Evolutionary conservation across 305 asterid species (phyloP), one percentile per base, ranked within the genome.

Genomic region (Fraxinus dipetala): DNA sequence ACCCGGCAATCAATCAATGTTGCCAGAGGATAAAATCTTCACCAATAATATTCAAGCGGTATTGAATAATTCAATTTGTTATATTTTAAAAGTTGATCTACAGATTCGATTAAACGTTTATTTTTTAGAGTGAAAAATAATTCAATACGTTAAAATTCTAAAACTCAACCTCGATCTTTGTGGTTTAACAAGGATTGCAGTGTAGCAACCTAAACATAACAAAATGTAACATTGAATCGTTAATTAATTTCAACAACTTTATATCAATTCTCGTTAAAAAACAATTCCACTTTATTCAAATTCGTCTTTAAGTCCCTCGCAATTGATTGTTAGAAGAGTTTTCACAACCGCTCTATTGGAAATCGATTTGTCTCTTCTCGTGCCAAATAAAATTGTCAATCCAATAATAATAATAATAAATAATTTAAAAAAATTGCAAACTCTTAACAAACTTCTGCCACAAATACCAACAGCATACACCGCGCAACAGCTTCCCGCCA

Each of bases 401-500:
- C 56, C 56, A 45, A 0, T 0, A 11, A 38, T 10, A 24, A 48
- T 2, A 36, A 30, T 34, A 35, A 35, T 35, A 32, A 7, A 63
- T 18, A 36, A 24, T 24, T 24, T 24, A 24, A 24, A 24, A 24
- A 24, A 36, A 65, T 26, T 2, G 36, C 65, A 40, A 31, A 22
- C 6, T 16, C n/a, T 28, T 24, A 83, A 83, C 85, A 70, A 86
- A 75, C 11, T 81, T 80, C 85, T 26, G 82, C 78, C 79, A 35
- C 45, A 24, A 28, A 61, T n/a, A 34, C 83, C 83, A 75, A 81
- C 75, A 73, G 3, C 0, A 72, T n/a, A 2, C n/a, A 1, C 18
- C 78, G 77, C 84, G 84, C 76, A 77, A 67, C 80, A 40, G 75
- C 67, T 40, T 87, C 88, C 90, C 90, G 85, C 90, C 85, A 67